A percentile compares a stretch with the other conserved stretches of the same genome.
Evolutionary conservation across 345 rosid species (phyloP).

Genomic region (Jatropha curcas): DNA sequence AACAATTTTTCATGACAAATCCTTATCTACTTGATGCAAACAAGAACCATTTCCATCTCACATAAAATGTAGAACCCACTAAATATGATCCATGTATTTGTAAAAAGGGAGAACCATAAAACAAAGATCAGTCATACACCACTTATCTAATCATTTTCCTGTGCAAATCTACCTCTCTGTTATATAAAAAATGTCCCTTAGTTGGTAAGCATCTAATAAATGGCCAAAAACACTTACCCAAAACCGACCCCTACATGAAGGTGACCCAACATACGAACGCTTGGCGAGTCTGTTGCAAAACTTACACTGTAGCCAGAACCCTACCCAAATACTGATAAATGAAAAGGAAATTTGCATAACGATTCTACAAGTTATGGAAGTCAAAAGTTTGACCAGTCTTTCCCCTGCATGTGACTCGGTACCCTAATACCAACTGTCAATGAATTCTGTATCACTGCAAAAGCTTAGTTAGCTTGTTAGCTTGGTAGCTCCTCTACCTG

Average conservation of each 20-base stretch:
- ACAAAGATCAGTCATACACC: neutral
- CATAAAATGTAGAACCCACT: neutral
- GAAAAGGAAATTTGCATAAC: slow-evolving; percentile 3
- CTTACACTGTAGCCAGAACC: slow-evolving; percentile 16
- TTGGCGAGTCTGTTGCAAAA: slow-evolving; percentile 16
- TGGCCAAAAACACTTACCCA: neutral
- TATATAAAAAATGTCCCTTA: neutral
- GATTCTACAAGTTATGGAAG: slow-evolving; percentile 5
- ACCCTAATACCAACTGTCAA: slow-evolving; percentile 21
- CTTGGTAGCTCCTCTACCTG: slow-evolving; percentile 25
- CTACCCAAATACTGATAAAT: slow-evolving; percentile 18
- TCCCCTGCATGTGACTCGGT: slow-evolving; percentile 15
- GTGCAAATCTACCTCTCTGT: slow-evolving; percentile 13
- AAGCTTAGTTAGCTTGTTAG: slow-evolving; percentile 10
- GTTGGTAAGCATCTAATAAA: neutral
- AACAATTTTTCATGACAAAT: too few relatives aligned
- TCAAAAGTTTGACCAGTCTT: slow-evolving; percentile 33
- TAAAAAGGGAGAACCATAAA: neutral
- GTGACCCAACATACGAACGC: slow-evolving; percentile 20
- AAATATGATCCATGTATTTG: neutral
- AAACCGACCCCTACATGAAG: slow-evolving; percentile 20
- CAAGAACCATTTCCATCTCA: too few relatives aligned
- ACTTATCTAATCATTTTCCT: neutral
- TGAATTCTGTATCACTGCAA: slow-evolving; percentile 27
- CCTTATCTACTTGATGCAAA: neutral